Percentiles rank a stretch among this genome's conserved stretches.
These are phyloP conservation scores for Pseudonectria buxi DNA, from an alignment of 2,329 filamentous ascomycete species.

Conservation along the genomic window DNA sequence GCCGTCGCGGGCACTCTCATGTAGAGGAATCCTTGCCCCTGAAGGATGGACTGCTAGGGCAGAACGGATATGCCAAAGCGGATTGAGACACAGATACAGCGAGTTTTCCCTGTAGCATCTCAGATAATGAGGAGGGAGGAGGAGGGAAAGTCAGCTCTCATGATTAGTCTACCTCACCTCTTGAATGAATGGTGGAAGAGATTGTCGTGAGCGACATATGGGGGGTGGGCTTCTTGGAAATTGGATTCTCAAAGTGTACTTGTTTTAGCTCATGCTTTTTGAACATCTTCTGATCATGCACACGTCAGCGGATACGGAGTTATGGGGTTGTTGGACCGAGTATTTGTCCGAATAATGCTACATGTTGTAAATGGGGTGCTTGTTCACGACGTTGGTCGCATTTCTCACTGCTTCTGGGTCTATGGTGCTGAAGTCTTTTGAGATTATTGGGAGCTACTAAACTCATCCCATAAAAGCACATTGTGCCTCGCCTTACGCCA, in stretches of 20 bases:
- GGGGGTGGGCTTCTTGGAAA: too few relatives aligned
- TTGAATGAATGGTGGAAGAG: too few relatives aligned
- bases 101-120: too few relatives aligned
- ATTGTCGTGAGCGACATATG: too few relatives aligned
- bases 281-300: not conserved
- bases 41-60: constrained; percentile 60
- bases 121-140: not conserved
- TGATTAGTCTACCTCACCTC: not conserved
- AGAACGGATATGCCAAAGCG: constrained; percentile 29
- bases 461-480: too few relatives aligned
- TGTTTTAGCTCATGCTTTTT: not conserved
- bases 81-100: constrained; percentile 18
- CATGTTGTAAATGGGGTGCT: too few relatives aligned
- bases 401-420: not conserved
- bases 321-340: constrained; percentile 13
- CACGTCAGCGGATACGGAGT: constrained; percentile 15
- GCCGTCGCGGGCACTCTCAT: constrained; percentile 53
- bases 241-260: not conserved
- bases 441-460: too few relatives aligned
- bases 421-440: too few relatives aligned
- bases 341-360: constrained; percentile 7
- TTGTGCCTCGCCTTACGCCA: too few relatives aligned
- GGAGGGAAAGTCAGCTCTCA: constrained; percentile 4
- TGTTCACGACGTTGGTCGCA: too few relatives aligned
- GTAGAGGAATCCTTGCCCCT: constrained; percentile 51